Evolutionary conservation across 2,329 filamentous ascomycete species (phyloP).

Genomic region (Blastomyces percursus): DNA sequence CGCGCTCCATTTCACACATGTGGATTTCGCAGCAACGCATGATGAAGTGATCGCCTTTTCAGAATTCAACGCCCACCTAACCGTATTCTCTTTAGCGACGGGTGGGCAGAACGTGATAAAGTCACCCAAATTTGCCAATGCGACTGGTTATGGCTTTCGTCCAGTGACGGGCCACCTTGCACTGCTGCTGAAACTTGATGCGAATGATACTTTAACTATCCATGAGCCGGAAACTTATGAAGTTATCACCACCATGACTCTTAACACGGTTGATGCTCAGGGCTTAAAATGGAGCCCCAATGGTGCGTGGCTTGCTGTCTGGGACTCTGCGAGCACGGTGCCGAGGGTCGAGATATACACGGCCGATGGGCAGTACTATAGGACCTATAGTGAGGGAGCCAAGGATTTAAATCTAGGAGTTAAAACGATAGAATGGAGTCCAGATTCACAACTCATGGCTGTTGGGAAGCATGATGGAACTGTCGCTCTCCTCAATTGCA

Average conservation of each 20-base stretch:
- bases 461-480: constrained; percentile 42
- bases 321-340: constrained; percentile 44
- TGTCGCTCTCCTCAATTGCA: constrained; percentile 38
- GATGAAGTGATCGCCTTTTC: constrained; percentile 32
- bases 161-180: constrained; percentile 32
- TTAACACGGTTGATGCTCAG: constrained; percentile 46
- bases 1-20: constrained; percentile 21
- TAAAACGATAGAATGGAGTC: constrained; percentile 44
- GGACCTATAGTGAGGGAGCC: constrained; percentile 38
- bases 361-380: constrained; percentile 48
- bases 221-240: constrained; percentile 29
- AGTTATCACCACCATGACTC: constrained; percentile 22
- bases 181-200: constrained; percentile 31
- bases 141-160: constrained; percentile 29
- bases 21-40: constrained; percentile 30
- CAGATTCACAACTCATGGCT: constrained; percentile 37
- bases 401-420: constrained; percentile 39
- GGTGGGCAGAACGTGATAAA: constrained; percentile 31
- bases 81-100: constrained; percentile 26
- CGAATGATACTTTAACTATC: constrained; percentile 29
- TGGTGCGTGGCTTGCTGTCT: constrained; percentile 48
- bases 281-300: constrained; percentile 50
- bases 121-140: constrained; percentile 29
- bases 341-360: constrained; percentile 47
- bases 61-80: constrained; percentile 31